Conservation (phyloP, 2,329 filamentous ascomycete species). For the Plenodomus lindquistii region DNA sequence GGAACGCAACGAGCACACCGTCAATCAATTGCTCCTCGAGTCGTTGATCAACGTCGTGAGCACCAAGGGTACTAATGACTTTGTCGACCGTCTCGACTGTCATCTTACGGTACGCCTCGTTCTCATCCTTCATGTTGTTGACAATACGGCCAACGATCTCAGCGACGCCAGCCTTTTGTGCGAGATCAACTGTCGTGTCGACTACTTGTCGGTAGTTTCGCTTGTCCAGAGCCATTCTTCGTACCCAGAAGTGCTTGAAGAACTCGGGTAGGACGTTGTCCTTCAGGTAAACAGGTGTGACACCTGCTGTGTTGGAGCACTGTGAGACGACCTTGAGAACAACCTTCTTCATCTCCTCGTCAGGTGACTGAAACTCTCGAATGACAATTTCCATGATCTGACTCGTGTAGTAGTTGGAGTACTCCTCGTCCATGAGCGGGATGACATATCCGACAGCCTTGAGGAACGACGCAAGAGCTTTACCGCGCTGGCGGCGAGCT, state of each 20-base stretch:
- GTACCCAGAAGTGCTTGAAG: constrained; percentile 98
- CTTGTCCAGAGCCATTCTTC: constrained; percentile 95
- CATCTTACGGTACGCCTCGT: constrained; percentile 98
- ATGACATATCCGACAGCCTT: constrained; percentile 99
- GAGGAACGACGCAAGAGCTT: constrained; percentile 91
- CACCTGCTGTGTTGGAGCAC: constrained; percentile 90
- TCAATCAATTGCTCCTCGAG: constrained; percentile 94
- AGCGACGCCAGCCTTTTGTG: constrained; percentile 95
- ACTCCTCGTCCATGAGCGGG: constrained; percentile 98
- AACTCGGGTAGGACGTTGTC: constrained; percentile 94
- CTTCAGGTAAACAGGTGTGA: constrained; percentile 92
- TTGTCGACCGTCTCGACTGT: constrained; percentile 98
- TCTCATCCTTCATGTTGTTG: constrained; percentile 95
- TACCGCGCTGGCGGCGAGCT: constrained; percentile 92
- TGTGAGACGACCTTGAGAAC: constrained; percentile 97
- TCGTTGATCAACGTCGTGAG: constrained; percentile 89
- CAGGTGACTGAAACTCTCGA: constrained; percentile 92
- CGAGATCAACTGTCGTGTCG: constrained; percentile 95
- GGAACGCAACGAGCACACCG: constrained; percentile 93
- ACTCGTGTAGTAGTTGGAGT: constrained; percentile 97
- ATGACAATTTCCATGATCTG: constrained; percentile 99
- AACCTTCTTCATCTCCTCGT: constrained; percentile 99
- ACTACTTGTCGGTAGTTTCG: constrained; percentile 98
- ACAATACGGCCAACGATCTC: constrained; percentile 95
- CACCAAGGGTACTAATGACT: constrained; percentile 87